Percentiles rank a stretch among this genome's conserved stretches.
These are phyloP conservation scores for Lachancea nothofagi DNA, from an alignment of 805 yeast genomes.

Conservation along the genomic window DNA sequence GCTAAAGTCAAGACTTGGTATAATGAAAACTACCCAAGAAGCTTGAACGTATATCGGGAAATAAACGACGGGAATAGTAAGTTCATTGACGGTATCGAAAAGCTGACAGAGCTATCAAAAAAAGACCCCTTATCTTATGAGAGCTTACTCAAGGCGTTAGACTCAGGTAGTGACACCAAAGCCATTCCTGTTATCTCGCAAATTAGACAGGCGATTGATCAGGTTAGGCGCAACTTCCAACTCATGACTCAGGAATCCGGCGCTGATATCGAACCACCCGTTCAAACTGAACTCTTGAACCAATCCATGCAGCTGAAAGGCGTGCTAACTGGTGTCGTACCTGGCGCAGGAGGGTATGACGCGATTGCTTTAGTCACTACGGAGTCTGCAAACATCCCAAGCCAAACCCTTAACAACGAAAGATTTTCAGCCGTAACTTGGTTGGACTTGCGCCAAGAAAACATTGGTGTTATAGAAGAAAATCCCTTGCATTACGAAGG, in stretches of 20 bases:
- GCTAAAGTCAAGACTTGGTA: conserved; percentile 71
- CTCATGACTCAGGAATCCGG: conserved; percentile 57
- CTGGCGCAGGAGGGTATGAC: conserved; percentile 98
- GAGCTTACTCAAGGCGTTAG: conserved; percentile 18
- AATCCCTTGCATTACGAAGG: conserved; percentile 27
- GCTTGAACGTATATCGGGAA: conserved; percentile 46
- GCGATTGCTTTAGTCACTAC: conserved; percentile 74
- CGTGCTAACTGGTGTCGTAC: conserved; percentile 92
- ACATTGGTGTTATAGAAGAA: conserved; percentile 51
- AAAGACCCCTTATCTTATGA: conserved; percentile 36
- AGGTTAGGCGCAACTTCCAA: conserved; percentile 55
- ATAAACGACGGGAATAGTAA: conserved; percentile 55
- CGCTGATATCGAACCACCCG: conserved; percentile 83
- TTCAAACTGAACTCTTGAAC: conserved; percentile 68
- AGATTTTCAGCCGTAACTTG: conserved; percentile 50
- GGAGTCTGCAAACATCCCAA: conserved; percentile 36
- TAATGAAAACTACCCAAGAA: conserved; percentile 42
- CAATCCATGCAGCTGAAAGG: conserved; percentile 55
- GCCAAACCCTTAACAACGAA: conserved; percentile 23
- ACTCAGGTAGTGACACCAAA: conserved; percentile 11
- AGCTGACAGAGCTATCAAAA: conserved; percentile 34
- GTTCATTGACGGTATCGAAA: conserved; percentile 45
- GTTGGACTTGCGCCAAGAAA: conserved; percentile 62
- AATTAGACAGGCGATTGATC: conserved; percentile 38
- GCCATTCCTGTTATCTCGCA: conserved; percentile 27